Conservation (phyloP, 2,329 filamentous ascomycete species). For the Penicillium oxalicum region DNA sequence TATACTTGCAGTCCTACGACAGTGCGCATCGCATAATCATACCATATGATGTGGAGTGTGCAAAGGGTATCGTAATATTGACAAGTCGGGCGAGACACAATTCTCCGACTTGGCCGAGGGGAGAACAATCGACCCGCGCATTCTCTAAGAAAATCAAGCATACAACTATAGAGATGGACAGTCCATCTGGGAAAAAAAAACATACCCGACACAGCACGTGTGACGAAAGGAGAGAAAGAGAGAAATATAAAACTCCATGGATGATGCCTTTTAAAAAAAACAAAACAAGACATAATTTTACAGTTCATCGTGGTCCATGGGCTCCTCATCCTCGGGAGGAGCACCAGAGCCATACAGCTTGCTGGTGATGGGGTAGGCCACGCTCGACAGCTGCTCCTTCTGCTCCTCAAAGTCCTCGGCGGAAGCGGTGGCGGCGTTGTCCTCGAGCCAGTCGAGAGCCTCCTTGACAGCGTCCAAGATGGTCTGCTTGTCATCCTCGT, state of each 20-base stretch:
- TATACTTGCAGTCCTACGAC: not conserved
- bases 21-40: no score
- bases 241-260: slow-evolving; percentile 29
- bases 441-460: slow-evolving; percentile 90
- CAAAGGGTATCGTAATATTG: slow-evolving; percentile 24
- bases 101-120: no score
- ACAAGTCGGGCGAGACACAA: not conserved
- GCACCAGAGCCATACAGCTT: slow-evolving; percentile 77
- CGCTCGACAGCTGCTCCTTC: slow-evolving; percentile 96
- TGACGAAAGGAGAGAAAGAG: slow-evolving; percentile 21
- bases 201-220: not conserved
- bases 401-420: slow-evolving; percentile 98
- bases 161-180: no score
- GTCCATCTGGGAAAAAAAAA: no score
- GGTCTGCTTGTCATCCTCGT: slow-evolving; percentile 96
- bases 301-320: slow-evolving; percentile 67
- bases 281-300: slow-evolving; percentile 47
- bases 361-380: slow-evolving; percentile 97
- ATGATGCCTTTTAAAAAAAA: slow-evolving; percentile 20
- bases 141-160: not conserved
- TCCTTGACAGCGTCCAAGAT: slow-evolving; percentile 96
- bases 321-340: slow-evolving; percentile 62
- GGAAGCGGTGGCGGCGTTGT: slow-evolving; percentile 78
- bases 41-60: not conserved
- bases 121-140: slow-evolving; percentile 3